Conservation (phyloP, 1,284 basidiomycete genomes). For the Chalciporus sp. region DNA sequence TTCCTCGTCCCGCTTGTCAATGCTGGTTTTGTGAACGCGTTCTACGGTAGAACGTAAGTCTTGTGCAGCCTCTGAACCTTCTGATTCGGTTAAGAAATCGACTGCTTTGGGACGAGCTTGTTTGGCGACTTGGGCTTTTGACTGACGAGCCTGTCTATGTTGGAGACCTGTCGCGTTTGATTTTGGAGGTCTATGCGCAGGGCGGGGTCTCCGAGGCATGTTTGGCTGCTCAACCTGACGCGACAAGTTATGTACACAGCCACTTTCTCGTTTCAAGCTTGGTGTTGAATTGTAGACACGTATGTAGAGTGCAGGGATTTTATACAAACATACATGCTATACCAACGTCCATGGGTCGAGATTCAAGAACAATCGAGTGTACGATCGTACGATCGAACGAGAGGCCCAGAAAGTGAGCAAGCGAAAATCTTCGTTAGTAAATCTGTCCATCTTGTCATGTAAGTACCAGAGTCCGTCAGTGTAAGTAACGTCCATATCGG, state of each 20-base stretch:
- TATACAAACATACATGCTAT: too few species aligned
- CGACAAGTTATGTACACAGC: neutral
- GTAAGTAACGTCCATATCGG: neutral
- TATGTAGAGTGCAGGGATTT: neutral
- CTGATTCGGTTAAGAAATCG: slow-evolving; percentile 20
- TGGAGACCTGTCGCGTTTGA: neutral
- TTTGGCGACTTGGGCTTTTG: slow-evolving; percentile 6
- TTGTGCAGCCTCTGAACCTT: neutral
- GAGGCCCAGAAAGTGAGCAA: too few species aligned
- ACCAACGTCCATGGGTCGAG: too few species aligned
- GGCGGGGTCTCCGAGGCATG: slow-evolving; percentile 17
- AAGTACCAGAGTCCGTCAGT: neutral
- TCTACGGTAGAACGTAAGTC: neutral
- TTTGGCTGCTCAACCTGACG: too few species aligned
- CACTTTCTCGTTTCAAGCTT: too few species aligned
- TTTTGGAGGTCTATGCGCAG: slow-evolving; percentile 3
- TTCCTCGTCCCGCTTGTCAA: neutral
- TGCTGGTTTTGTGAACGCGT: neutral
- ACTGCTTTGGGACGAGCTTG: slow-evolving; percentile 19
- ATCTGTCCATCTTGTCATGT: neutral
- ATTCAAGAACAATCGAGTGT: neutral
- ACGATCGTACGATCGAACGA: neutral
- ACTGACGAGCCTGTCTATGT: neutral
- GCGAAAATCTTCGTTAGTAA: neutral
- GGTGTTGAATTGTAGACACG: too few species aligned